These are phyloP conservation scores for Comarum palustre DNA, from an alignment of 306 rosid genomes.

Conservation along the genomic window DNA sequence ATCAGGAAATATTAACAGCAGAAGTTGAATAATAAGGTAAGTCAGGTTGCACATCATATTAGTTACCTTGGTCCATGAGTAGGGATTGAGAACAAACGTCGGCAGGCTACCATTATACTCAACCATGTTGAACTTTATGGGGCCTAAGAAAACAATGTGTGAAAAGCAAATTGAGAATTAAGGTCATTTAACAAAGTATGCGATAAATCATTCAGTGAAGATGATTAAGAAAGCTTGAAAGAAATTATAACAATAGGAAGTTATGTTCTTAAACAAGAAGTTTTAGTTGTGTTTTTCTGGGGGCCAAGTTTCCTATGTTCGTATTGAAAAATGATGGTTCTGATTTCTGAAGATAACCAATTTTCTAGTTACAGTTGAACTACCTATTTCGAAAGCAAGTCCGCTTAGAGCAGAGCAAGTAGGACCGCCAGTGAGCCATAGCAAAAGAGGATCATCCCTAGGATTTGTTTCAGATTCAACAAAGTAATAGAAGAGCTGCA, in stretches of 20 bases:
- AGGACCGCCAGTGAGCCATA: slow-evolving; percentile 33
- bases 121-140: slow-evolving; percentile 25
- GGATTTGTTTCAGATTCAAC: slow-evolving; percentile 31
- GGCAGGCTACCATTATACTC: slow-evolving; percentile 38
- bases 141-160: slow-evolving; percentile 17
- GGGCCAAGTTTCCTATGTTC: not conserved
- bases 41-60: not conserved
- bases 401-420: slow-evolving; percentile 28
- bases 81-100: slow-evolving; percentile 15
- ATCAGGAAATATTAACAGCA: not conserved
- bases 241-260: not conserved
- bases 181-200: too few relatives aligned
- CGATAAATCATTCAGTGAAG: not conserved
- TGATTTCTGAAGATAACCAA: not conserved
- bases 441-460: slow-evolving; percentile 29
- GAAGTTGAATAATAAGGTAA: too few relatives aligned
- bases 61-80: slow-evolving; percentile 41
- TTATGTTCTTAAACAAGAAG: not conserved
- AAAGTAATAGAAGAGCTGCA: slow-evolving; percentile 29
- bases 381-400: slow-evolving; percentile 31
- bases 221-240: not conserved
- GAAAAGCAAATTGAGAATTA: not conserved
- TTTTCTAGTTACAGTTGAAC: not conserved
- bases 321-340: not conserved
- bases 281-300: not conserved